Evolutionary conservation across 2,329 filamentous ascomycete genomes (phyloP), one percentile per base, ranked within the genome.

Genomic region (Cladosporium sp.): DNA sequence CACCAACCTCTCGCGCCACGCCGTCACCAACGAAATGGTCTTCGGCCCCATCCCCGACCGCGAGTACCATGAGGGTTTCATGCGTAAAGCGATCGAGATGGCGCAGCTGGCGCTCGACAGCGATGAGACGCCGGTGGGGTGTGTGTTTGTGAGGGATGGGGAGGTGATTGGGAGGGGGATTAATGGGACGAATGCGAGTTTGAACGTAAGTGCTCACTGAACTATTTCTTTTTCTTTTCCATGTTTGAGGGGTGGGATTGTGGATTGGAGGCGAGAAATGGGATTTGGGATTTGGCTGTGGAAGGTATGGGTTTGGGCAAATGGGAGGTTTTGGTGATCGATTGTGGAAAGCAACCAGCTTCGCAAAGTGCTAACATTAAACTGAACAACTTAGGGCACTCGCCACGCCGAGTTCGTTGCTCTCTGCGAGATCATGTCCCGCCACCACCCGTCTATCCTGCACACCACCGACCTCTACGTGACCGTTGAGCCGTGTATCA

Each of bases 401-500:
- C 88, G 93, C 28, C 95, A 99, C 78, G 95, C 95, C 53, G 95
- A 99, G 77, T 96, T 98, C 75, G 89, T 98, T 79, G 95, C 93
- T 57, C 84, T 99, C 62, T 83, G 86, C 65, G 80, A 87, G 68
- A 86, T 90, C 70, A 81, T 91, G 54, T 80, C 84, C 25, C 84
- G 83, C 61, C 85, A 95, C 70, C 85, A 89, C 62, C 85, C 87
- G 36, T 85, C 84, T 14, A 86, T 94, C 68, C 83, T 98, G 70
- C 83, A 82, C 46, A 86, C 93, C 69, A 90, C 88, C 11, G 88
- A 90, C 74, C 86, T 99, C 60, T 99, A 99, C 78, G 95, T 99
- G 58, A 99, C 95, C 0, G 94, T 99, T 63, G 96, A 99, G 79
- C 95, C 95, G 5, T 99, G 95, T 78, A 92, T 99, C 80, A 99